Evolutionary conservation across 345 rosid species (phyloP), one percentile per base, ranked within the genome.

Genomic region (Gossypium stocksii): DNA sequence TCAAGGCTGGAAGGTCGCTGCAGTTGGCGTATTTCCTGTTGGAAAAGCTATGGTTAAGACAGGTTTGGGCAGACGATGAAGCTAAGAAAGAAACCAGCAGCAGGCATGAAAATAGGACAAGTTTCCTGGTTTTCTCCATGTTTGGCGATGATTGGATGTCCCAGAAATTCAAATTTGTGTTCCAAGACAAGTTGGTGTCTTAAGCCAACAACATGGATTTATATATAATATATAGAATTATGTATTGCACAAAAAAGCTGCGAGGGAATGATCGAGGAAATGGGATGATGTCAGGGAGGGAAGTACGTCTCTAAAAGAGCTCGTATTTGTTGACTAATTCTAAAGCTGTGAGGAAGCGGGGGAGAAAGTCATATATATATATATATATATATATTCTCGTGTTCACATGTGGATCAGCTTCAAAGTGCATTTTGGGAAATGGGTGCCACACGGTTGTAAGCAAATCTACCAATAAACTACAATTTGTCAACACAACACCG

Each of bases 1-100:
- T 89, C 22, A 91, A 79, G 8, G 72, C 82, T 0, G 86, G 44
- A 17, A 93, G 96, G 45, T 69, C 72, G 11, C 7, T 65, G 72
- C 98, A 93, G 11, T 14, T 8, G 15, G 63, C 4, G 70, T 74
- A 90, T 4, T 23, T 17, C 0, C 11, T 52, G 82, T 75, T 89
- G 11, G 79, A 0, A 82, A 91, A 91, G 12, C 73, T 78, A 77
- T 77, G 79, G 45, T 9, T 16, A 0, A 5, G 0, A 71, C 98
- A 93, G 43, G 20, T 54, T 66, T 83, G 90, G 2, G 90, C 85
- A 10, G 53, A 68, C 29, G 80, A 74, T 25, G 80, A 54, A 49
- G 44, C 56, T 19, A 41, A 73, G 38, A 77, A 58, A 68, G 79
- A 78, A 56, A 64, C 34, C 49, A 77, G 29, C 15, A 77, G 29